Evolutionary conservation across 306 rosid species (phyloP).

Genomic region (Biancaea sappan): DNA sequence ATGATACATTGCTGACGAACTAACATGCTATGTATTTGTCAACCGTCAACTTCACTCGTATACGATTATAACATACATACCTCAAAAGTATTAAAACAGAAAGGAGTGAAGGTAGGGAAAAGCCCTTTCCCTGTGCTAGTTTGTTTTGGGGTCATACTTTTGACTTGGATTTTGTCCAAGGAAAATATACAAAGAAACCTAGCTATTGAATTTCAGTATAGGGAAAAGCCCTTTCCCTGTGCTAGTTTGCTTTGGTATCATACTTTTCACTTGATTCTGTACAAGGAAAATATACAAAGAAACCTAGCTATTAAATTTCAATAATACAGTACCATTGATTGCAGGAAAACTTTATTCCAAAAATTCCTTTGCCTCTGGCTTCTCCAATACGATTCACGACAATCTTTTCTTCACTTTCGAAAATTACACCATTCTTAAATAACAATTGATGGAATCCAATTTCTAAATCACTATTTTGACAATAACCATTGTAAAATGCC

Average conservation of each 20-base stretch:
- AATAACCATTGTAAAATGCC: neutral
- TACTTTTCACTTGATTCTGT: neutral
- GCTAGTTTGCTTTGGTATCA: neutral
- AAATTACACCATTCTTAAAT: neutral
- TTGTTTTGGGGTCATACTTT: neutral
- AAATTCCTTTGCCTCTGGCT: neutral
- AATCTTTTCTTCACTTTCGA: neutral
- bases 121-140: neutral
- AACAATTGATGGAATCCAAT: neutral
- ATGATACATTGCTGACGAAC: neutral
- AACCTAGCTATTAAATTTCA: neutral
- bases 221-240: neutral
- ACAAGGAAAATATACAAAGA: neutral
- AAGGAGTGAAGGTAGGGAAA: neutral
- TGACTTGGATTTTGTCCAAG: neutral
- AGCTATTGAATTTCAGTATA: no score
- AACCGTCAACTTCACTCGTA: neutral
- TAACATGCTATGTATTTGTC: neutral
- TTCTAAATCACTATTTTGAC: neutral
- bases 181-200: conserved; percentile 2
- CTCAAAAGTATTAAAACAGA: neutral
- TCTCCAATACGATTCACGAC: neutral
- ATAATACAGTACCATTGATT: neutral
- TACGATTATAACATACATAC: neutral
- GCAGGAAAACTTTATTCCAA: neutral